Evolutionary conservation across 768 basidiomycete species (phyloP).

Genomic region (Punctularia strigosozonata): DNA sequence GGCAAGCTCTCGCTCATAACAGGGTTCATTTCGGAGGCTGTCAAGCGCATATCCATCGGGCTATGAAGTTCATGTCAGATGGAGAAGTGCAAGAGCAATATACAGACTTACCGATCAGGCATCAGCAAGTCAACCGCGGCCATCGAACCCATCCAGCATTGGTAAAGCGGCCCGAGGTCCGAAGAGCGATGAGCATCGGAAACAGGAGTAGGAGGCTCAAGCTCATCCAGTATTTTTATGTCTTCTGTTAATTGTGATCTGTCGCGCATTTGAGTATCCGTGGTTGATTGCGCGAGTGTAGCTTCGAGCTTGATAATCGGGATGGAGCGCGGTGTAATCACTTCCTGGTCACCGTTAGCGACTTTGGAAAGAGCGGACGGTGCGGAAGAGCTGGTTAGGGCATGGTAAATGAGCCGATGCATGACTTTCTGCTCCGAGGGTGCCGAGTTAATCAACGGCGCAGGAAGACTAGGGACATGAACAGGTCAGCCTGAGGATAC

Average conservation of each 20-base stretch:
- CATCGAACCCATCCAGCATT: constrained; percentile 26
- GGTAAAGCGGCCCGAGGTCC: constrained; percentile 5
- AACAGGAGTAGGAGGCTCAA: not conserved
- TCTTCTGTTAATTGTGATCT: too few relatives aligned
- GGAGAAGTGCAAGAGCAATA: not conserved
- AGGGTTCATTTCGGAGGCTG: constrained; percentile 21
- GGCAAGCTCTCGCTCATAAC: constrained; percentile 26
- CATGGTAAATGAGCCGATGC: constrained; percentile 39
- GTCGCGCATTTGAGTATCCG: too few relatives aligned
- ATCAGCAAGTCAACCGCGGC: constrained; percentile 36
- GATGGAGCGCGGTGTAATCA: too few relatives aligned
- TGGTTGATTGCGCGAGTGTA: too few relatives aligned
- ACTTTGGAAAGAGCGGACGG: too few relatives aligned
- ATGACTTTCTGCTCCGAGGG: constrained; percentile 22
- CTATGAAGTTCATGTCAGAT: constrained; percentile 20
- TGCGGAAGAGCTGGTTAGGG: constrained; percentile 17
- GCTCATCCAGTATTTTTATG: too few relatives aligned
- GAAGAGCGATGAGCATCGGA: constrained; percentile 5
- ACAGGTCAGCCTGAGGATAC: too few relatives aligned
- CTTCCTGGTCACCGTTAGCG: too few relatives aligned
- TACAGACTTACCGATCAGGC: constrained; percentile 37
- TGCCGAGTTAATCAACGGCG: constrained; percentile 18
- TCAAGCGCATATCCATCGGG: constrained; percentile 46
- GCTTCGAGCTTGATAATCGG: too few relatives aligned
- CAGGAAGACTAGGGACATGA: constrained; percentile 35